A percentile compares a stretch with the other conserved stretches of the same genome.
Conservation (phyloP, 352 stramenopile genomes). For the Phytophthora citrophthora region DNA sequence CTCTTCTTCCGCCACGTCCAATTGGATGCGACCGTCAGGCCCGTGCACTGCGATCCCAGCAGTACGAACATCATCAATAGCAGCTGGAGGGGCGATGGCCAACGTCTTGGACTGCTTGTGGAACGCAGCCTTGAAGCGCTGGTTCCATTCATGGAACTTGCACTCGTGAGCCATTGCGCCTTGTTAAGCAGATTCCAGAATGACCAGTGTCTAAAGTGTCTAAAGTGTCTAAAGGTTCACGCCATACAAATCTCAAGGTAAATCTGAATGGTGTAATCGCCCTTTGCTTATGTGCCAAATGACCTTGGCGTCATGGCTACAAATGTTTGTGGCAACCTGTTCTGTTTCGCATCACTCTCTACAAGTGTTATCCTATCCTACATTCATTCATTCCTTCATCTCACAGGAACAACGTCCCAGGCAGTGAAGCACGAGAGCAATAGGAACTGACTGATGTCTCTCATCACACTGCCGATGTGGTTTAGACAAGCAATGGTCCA, state of each 20-base stretch:
- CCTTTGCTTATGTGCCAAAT: no score
- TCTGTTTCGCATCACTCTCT: background rate
- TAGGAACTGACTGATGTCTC: slow-evolving; percentile 42
- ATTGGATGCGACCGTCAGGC: slow-evolving; percentile 28
- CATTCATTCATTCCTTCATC: slow-evolving; percentile 5
- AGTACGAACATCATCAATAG: slow-evolving; percentile 25
- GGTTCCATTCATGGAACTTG: slow-evolving; percentile 39
- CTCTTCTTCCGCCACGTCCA: slow-evolving; percentile 40
- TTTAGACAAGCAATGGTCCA: slow-evolving; percentile 38
- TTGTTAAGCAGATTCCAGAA: no score
- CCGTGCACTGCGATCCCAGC: slow-evolving; percentile 36
- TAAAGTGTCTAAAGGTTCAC: no score
- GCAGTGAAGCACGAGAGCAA: slow-evolving; percentile 40
- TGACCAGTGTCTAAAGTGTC: no score
- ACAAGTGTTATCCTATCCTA: slow-evolving; percentile 8
- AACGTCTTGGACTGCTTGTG: slow-evolving; percentile 23
- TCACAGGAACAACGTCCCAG: slow-evolving; percentile 33
- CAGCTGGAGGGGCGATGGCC: background rate
- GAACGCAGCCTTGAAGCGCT: slow-evolving; percentile 25
- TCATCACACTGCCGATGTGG: slow-evolving; percentile 32
- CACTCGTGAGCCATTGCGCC: slow-evolving; percentile 24
- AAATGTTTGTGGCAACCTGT: background rate
- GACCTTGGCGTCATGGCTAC: no score
- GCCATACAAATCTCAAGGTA: no score
- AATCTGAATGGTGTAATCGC: no score